A percentile compares a stretch with the other conserved stretches of the same genome.
Evolutionary conservation across 2,329 filamentous ascomycete genomes (phyloP).

Genomic region (Ophiocordyceps polyrhachis-furcata): DNA sequence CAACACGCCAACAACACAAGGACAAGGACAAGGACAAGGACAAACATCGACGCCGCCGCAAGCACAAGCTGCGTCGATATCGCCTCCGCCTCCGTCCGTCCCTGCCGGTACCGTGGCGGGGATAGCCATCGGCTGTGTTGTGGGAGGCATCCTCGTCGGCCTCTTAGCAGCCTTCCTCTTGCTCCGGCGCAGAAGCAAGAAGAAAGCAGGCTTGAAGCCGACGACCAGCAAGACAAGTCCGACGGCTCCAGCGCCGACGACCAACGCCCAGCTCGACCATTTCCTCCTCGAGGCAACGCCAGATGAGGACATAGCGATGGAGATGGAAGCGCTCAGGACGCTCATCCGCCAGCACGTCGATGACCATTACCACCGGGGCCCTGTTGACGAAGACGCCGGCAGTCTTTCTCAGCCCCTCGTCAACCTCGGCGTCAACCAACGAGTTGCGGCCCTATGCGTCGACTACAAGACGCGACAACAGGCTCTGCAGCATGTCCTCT

Average conservation of each 20-base stretch:
- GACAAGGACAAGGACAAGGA: background rate
- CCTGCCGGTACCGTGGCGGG: background rate
- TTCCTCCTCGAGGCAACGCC: conserved; percentile 18
- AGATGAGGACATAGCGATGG: conserved; percentile 15
- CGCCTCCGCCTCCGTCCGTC: background rate
- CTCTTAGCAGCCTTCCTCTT: conserved; percentile 10
- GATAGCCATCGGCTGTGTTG: conserved; percentile 9
- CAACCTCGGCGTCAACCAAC: conserved; percentile 3
- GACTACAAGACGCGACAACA: conserved; percentile 12
- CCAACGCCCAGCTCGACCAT: conserved; percentile 11
- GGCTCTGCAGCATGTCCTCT: conserved; percentile 20
- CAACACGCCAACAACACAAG: background rate
- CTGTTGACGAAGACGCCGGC: conserved; percentile 4
- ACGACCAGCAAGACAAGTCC: background rate
- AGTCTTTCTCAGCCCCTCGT: background rate
- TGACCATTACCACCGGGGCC: conserved; percentile 16
- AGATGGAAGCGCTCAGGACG: conserved; percentile 14
- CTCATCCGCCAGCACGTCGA: conserved; percentile 22
- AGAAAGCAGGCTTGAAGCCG: background rate
- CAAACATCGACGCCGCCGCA: background rate
- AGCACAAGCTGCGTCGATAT: background rate
- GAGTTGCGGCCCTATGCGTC: conserved; percentile 12
- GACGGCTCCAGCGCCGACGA: background rate
- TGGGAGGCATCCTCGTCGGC: conserved; percentile 11
- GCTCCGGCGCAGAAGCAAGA: conserved; percentile 6